Evolutionary conservation across 306 rosid genomes (phyloP), one percentile per base, ranked within the genome.

Genomic region (Lupinus albus): DNA sequence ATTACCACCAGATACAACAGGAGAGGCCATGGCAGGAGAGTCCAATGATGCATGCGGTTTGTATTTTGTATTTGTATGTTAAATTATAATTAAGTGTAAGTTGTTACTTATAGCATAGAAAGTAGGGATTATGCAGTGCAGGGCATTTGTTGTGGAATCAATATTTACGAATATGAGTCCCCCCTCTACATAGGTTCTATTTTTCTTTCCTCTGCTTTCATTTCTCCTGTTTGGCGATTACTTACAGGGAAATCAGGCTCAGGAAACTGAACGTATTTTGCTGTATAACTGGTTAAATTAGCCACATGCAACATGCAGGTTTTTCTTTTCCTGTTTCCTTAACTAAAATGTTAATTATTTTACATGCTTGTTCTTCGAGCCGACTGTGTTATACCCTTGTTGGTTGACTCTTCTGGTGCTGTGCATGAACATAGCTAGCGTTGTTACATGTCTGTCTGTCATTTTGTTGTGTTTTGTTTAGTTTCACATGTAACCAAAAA

Each of bases 1-100:
- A 45, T 59, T 55, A 71, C 30, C 61, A 64, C 64, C 79, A 80
- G 81, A 81, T 76, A 79, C 76, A 88, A 76, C 74, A 80, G 77
- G 79, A 85, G 79, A 69, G 81, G 67, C 60, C 47, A 71, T 21
- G 21, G 63, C 72, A 65, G 61, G 76, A 80, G 77, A 55, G 80
- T 77, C 66, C 80, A 84, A 75, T 84, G 80, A 89, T 68, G 59
- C 57, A 89, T 62, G 59, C 53, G 5, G 50, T 5, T 57, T 64
- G 74, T 68, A 49, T 46, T 61, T 17, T 68, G 73, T 73, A 62
- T 77, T 33, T 33, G 38, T 33, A 6, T 33, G 38, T 33, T 33
- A 33, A 33, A 68, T 57, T 50, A 62, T 50, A 62, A 42, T 11
- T 11, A 62, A 32, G 53, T 78, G 79, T 83, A 68, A 77, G 67